Evolutionary conservation across 2,329 filamentous ascomycete species (phyloP).

Genomic region (Pseudogymnoascus sp.): DNA sequence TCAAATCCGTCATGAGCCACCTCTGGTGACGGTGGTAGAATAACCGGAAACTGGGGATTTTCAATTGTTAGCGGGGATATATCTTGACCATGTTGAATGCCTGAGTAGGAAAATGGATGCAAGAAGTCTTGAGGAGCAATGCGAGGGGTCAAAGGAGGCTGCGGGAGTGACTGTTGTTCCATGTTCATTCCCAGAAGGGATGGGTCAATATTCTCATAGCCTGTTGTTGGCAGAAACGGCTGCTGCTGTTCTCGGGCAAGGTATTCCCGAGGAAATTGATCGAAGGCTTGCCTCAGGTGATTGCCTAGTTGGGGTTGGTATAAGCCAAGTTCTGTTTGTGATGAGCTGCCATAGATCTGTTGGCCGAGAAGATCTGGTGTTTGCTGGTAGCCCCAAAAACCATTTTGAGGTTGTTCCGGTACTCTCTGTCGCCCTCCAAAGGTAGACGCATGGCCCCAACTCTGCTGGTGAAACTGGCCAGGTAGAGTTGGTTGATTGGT

Average conservation of each 20-base stretch:
- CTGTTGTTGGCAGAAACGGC: background rate
- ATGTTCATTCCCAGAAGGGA: background rate
- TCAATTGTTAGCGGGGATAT: background rate
- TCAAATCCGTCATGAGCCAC: background rate
- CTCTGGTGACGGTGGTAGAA: background rate
- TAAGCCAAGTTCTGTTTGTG: background rate
- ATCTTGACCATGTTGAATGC: background rate
- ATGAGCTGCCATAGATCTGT: background rate
- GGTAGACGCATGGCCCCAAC: background rate
- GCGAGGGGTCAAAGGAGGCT: background rate
- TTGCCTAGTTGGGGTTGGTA: background rate
- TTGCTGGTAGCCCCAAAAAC: background rate
- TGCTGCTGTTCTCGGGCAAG: background rate
- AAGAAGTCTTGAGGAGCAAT: background rate
- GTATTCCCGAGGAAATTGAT: background rate
- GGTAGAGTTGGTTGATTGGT: background rate
- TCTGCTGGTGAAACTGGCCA: background rate
- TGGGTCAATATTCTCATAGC: background rate
- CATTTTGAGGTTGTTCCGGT: background rate
- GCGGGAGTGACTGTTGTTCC: background rate
- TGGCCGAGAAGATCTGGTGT: background rate
- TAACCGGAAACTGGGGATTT: background rate
- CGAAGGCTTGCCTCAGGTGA: background rate
- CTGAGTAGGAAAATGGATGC: background rate
- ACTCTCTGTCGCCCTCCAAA: background rate